Evolutionary conservation across 2,329 filamentous ascomycete genomes (phyloP), one percentile per base, ranked within the genome.

Genomic region (Xylaria sp.): DNA sequence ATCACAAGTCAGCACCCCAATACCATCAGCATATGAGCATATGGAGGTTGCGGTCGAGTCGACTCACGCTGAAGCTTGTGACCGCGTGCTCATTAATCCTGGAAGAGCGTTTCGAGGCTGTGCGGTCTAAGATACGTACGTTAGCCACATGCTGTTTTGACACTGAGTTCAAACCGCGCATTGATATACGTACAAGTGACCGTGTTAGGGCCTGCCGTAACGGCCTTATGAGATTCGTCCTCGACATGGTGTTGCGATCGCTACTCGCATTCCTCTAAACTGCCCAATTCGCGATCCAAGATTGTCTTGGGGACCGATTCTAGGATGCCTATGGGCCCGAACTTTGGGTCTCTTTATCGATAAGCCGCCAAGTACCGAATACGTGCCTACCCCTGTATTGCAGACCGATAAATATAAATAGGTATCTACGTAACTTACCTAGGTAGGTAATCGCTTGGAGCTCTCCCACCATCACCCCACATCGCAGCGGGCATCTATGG

Each of bases 171-270:
- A 8, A 8, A 31, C 31, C n/a, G 1, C 5, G 54, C 2, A 18
- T 63, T 18, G 28, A 5, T 20, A 18, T 18, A 63, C 75, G n/a
- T 73, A 80, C 77, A 72, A 75, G 70, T 60, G 77, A 76, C 73
- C 76, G 74, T 31, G 71, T 66, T 9, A 79, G 60, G 23, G 68
- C 71, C 31, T 78, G 75, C 73, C 76, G 71, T 72, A 79, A 63
- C 23, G 78, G 78, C 73, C 78, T 73, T 69, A 75, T 67, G 71
- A 79, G 68, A 50, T 69, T 70, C 72, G 73, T 65, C 69, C 74
- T 76, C 12, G 76, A 73, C 78, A 80, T 80, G 55, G 56, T 74
- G 73, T 48, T 66, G 69, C 62, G 68, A 73, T 74, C 68, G 72
- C 61, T 67, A 62, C 65, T 69, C 65, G 72, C 70, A 63, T 66